Percentiles rank a stretch among this genome's conserved stretches.
These are phyloP conservation scores for Boletus rubroflammeus DNA, from an alignment of 768 basidiomycete species.

Conservation along the genomic window DNA sequence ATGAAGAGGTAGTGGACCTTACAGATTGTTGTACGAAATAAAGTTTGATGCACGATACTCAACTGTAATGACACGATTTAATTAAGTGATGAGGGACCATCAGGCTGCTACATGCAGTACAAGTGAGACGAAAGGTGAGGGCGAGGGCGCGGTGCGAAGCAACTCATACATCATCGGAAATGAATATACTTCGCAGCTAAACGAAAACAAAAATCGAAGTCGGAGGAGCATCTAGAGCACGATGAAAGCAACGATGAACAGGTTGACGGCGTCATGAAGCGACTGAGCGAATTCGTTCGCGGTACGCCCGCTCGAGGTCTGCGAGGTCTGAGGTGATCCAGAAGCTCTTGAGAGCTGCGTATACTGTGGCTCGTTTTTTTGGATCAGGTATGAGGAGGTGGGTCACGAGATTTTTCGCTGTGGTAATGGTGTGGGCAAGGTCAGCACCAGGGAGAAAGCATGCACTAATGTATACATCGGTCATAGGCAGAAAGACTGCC, in stretches of 20 bases:
- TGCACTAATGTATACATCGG: background rate
- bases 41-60: background rate
- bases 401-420: slow-evolving; percentile 54
- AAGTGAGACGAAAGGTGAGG: slow-evolving; percentile 1
- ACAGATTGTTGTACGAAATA: slow-evolving; percentile 5
- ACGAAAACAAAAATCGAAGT: background rate
- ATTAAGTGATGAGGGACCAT: background rate
- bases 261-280: slow-evolving; percentile 10
- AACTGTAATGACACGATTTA: background rate
- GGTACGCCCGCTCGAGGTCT: slow-evolving; percentile 60
- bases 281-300: slow-evolving; percentile 42
- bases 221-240: background rate
- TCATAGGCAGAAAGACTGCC: slow-evolving; percentile 1
- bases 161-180: background rate
- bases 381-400: slow-evolving; percentile 61
- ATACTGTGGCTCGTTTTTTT: slow-evolving; percentile 57
- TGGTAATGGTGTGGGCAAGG: background rate
- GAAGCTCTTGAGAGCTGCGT: slow-evolving; percentile 51
- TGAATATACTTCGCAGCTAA: background rate
- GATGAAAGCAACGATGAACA: background rate
- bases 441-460: slow-evolving; percentile 8
- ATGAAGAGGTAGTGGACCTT: background rate
- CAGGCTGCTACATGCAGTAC: background rate
- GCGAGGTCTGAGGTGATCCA: slow-evolving; percentile 68
- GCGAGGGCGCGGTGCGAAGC: background rate